phyloP scores from a whole-genome alignment of 2,329 filamentous ascomycete genomes.

The Pseudogymnoascus sp. region DNA sequence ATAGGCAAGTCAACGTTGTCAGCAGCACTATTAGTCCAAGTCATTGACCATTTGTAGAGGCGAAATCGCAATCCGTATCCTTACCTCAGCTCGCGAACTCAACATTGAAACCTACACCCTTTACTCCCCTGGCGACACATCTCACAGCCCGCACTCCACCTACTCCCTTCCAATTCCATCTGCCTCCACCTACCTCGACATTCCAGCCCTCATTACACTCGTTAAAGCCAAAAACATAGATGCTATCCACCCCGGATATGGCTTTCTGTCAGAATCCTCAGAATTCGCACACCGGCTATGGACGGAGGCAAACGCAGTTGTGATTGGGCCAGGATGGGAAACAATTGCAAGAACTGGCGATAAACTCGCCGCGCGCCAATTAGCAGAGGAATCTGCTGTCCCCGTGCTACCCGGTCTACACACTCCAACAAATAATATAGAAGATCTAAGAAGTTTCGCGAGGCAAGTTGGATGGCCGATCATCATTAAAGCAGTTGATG shows the following conservation, averaged over 20 bases:
- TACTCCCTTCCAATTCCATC: conserved; percentile 42
- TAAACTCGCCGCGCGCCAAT: conserved; percentile 56
- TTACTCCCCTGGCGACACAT: conserved; percentile 48
- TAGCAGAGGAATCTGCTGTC: conserved; percentile 56
- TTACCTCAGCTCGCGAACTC: conserved; percentile 53
- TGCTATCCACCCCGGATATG: conserved; percentile 67
- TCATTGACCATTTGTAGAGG: conserved; percentile 37
- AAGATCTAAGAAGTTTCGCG: conserved; percentile 48
- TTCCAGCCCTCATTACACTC: conserved; percentile 41
- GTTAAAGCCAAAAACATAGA: conserved; percentile 46
- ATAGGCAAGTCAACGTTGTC: conserved; percentile 35
- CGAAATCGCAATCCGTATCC: conserved; percentile 57
- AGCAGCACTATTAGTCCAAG: not conserved
- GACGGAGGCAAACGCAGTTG: conserved; percentile 59
- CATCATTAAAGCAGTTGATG: conserved; percentile 54
- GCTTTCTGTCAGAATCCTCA: conserved; percentile 63
- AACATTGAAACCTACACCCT: conserved; percentile 49
- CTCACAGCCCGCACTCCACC: conserved; percentile 46
- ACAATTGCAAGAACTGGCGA: conserved; percentile 24
- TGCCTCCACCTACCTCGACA: conserved; percentile 46
- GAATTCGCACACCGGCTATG: conserved; percentile 60
- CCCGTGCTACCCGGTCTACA: conserved; percentile 67
- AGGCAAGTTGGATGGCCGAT: conserved; percentile 37
- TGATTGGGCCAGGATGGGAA: conserved; percentile 57
- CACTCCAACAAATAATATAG: conserved; percentile 55